These are phyloP conservation scores for Schizothecium vesticola DNA, from an alignment of 495 filamentous ascomycete species.

Conservation along the genomic window DNA sequence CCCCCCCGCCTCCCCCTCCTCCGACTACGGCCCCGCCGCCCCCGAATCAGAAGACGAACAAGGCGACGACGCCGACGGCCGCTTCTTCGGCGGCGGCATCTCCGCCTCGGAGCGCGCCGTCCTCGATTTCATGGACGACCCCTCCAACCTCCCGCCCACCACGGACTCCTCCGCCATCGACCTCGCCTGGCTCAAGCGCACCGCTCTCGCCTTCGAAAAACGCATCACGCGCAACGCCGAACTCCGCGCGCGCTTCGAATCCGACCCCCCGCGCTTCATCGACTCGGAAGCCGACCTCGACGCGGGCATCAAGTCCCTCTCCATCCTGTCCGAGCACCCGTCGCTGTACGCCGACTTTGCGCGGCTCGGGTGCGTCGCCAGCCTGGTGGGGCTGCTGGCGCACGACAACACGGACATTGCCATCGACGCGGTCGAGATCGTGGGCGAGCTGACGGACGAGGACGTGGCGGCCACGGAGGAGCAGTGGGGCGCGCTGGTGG, in stretches of 20 bases:
- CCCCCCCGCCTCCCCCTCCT: slow-evolving; percentile 50
- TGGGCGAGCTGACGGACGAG: slow-evolving; percentile 90
- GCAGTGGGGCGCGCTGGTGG: slow-evolving; percentile 78
- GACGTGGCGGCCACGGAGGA: slow-evolving; percentile 79
- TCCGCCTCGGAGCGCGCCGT: slow-evolving; percentile 73
- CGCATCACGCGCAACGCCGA: slow-evolving; percentile 91
- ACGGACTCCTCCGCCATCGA: slow-evolving; percentile 68
- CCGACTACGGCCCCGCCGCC: slow-evolving; percentile 63
- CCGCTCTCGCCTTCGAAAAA: slow-evolving; percentile 82
- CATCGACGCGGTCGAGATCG: slow-evolving; percentile 84
- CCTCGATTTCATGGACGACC: slow-evolving; percentile 76
- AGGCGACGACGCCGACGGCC: slow-evolving; percentile 81
- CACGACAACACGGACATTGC: slow-evolving; percentile 98
- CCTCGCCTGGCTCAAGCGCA: slow-evolving; percentile 72
- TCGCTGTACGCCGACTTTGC: slow-evolving; percentile 81
- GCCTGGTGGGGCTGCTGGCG: slow-evolving; percentile 73
- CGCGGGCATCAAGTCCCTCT: slow-evolving; percentile 79
- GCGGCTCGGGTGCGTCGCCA: slow-evolving; percentile 67
- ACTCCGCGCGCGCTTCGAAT: slow-evolving; percentile 79
- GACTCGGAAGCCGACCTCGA: slow-evolving; percentile 81
- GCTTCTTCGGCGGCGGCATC: slow-evolving; percentile 93
- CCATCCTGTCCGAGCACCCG: slow-evolving; percentile 80
- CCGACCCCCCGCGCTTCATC: slow-evolving; percentile 75
- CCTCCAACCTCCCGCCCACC: slow-evolving; percentile 47
- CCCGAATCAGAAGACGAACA: slow-evolving; percentile 47